Conservation (phyloP, 768 basidiomycete species). For the Mrakia frigida region DNA sequence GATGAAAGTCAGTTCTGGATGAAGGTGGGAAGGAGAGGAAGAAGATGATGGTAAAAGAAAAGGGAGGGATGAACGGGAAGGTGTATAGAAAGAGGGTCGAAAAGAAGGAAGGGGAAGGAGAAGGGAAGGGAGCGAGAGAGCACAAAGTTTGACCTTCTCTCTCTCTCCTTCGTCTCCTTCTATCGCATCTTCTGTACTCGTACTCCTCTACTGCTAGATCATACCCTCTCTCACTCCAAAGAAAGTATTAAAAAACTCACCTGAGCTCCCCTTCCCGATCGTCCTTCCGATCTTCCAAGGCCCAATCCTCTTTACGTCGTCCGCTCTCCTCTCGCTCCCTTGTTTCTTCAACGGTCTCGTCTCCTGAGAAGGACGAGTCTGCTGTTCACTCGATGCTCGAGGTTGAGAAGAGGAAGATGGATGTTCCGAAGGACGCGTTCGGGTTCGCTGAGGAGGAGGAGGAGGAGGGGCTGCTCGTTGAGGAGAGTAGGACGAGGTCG, state of each 20-base stretch:
- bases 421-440: not conserved
- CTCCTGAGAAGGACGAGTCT: conserved; percentile 3
- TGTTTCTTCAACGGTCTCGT: not conserved
- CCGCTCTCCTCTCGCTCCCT: conserved; percentile 16
- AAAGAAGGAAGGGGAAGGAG: not conserved
- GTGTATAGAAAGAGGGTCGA: not conserved
- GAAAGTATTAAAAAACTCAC: conserved; percentile 46
- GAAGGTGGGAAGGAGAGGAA: conserved; percentile 54
- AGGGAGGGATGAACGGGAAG: not conserved
- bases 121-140: not conserved
- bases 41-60: conserved; percentile 62
- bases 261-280: conserved; percentile 75
- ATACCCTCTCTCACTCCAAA: conserved; percentile 1
- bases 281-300: conserved; percentile 78
- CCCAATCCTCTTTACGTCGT: conserved; percentile 54
- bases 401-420: not conserved
- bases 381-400: conserved; percentile 9
- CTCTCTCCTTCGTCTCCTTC: not conserved
- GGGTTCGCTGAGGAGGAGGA: conserved; percentile 5
- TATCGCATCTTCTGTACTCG: not conserved
- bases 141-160: not conserved
- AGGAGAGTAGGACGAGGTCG: conserved; percentile 13
- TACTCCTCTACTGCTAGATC: not conserved
- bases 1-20: not conserved
- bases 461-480: conserved; percentile 2